A percentile compares a stretch with the other conserved stretches of the same genome.
Conservation (phyloP, 768 basidiomycete species). For the Cystofilobasidium ferigula region DNA sequence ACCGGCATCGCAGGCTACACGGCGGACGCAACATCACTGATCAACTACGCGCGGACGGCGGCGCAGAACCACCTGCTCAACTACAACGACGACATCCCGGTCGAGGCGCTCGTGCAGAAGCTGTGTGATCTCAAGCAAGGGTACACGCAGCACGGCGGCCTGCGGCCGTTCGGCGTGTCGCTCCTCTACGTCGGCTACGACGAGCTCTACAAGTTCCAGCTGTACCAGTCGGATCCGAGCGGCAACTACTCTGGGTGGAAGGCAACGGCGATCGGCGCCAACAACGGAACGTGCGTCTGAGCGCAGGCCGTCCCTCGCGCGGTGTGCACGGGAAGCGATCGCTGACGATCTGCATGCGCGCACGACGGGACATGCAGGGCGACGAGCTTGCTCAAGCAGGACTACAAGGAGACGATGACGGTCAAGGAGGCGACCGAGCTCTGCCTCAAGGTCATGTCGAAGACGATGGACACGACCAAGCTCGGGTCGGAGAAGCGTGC, state of each 20-base stretch:
- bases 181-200: conserved; percentile 94
- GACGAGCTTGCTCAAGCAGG: conserved; percentile 88
- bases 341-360: background rate
- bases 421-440: conserved; percentile 76
- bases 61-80: conserved; percentile 77
- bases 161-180: conserved; percentile 96
- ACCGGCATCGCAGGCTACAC: conserved; percentile 91
- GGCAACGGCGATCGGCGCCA: conserved; percentile 96
- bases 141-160: conserved; percentile 93
- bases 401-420: conserved; percentile 89
- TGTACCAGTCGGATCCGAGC: conserved; percentile 96
- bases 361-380: no score
- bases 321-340: no score
- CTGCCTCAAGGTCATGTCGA: conserved; percentile 90
- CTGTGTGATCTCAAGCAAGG: conserved; percentile 97
- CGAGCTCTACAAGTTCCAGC: conserved; percentile 87
- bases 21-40: conserved; percentile 92
- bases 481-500: conserved; percentile 88
- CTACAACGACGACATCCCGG: conserved; percentile 97
- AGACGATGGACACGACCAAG: conserved; percentile 98
- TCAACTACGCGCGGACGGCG: conserved; percentile 82
- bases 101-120: conserved; percentile 84
- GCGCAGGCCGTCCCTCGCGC: background rate
- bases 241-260: conserved; percentile 98
- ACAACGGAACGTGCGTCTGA: conserved; percentile 51